Conservation (phyloP, 2,329 filamentous ascomycete genomes). For the Pseudonectria buxi region DNA sequence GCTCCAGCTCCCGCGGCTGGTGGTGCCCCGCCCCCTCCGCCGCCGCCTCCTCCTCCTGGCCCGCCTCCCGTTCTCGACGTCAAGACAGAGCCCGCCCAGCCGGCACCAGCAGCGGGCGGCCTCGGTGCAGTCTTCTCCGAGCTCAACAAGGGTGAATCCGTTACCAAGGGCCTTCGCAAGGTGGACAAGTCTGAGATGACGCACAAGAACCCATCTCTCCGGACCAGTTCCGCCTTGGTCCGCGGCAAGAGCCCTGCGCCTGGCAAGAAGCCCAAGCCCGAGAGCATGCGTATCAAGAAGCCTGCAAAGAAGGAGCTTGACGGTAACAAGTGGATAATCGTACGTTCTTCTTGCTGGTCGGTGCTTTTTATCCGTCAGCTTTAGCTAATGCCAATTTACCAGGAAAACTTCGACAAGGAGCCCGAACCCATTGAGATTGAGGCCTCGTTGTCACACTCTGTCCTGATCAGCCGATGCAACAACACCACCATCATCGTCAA, state of each 20-base stretch:
- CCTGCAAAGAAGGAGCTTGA: slow-evolving; percentile 72
- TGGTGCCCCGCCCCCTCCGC: slow-evolving; percentile 47
- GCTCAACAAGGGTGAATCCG: slow-evolving; percentile 79
- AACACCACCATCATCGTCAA: slow-evolving; percentile 84
- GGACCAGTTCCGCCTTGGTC: slow-evolving; percentile 55
- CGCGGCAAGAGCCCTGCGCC: slow-evolving; percentile 82
- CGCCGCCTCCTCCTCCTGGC: slow-evolving; percentile 54
- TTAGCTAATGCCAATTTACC: slow-evolving; percentile 3
- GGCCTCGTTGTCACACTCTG: slow-evolving; percentile 75
- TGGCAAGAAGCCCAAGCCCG: slow-evolving; percentile 78
- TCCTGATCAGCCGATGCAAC: slow-evolving; percentile 87
- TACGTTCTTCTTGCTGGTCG: slow-evolving; percentile 32
- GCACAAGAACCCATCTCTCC: slow-evolving; percentile 90
- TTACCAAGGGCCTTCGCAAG: slow-evolving; percentile 84
- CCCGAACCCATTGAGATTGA: slow-evolving; percentile 69
- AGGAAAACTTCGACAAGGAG: slow-evolving; percentile 88
- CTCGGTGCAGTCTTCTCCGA: slow-evolving; percentile 87
- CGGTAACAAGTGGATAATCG: slow-evolving; percentile 89
- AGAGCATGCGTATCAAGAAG: slow-evolving; percentile 79
- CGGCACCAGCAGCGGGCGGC: slow-evolving; percentile 42
- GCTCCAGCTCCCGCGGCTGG: slow-evolving; percentile 47
- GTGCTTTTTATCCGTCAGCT: background rate
- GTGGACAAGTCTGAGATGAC: slow-evolving; percentile 96
- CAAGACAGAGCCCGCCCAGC: slow-evolving; percentile 35
- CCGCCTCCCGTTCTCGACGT: slow-evolving; percentile 61